A percentile compares a stretch with the other conserved stretches of the same genome.
Conservation (phyloP, 345 rosid genomes). For the Hibiscus syriacus region DNA sequence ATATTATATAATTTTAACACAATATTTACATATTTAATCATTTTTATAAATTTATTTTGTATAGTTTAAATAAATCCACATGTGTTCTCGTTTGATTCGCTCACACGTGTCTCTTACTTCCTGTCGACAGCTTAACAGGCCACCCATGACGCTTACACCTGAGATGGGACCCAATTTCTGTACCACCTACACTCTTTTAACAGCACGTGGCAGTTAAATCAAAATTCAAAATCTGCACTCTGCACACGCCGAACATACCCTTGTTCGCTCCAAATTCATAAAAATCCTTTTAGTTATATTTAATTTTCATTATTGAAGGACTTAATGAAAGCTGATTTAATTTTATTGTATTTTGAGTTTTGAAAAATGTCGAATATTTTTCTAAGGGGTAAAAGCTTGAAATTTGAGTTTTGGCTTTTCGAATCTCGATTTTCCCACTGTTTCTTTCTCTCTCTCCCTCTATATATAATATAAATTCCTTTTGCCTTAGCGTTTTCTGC, state of each 20-base stretch:
- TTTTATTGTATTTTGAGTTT: too few relatives aligned
- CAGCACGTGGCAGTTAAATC: not conserved
- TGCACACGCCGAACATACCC: not conserved
- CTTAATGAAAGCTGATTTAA: too few relatives aligned
- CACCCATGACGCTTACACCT: too few relatives aligned
- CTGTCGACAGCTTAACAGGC: too few relatives aligned
- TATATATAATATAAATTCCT: not conserved
- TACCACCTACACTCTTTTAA: not conserved
- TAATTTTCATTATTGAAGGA: not conserved
- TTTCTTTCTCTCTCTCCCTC: constrained; percentile 6
- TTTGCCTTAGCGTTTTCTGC: not conserved
- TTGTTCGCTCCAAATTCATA: not conserved
- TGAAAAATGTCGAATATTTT: too few relatives aligned
- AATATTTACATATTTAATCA: too few relatives aligned
- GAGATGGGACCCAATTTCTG: not conserved
- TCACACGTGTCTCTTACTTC: too few relatives aligned
- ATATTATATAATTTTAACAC: too few relatives aligned
- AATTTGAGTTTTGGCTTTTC: not conserved
- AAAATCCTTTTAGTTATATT: not conserved
- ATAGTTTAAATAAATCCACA: too few relatives aligned
- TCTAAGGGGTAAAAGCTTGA: too few relatives aligned
- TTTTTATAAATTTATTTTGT: too few relatives aligned
- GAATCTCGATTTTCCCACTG: not conserved
- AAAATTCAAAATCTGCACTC: not conserved
- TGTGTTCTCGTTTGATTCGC: too few relatives aligned